Evolutionary conservation across 2,329 filamentous ascomycete species (phyloP), one percentile per base, ranked within the genome.

Genomic region (Epichloe coenophiala): DNA sequence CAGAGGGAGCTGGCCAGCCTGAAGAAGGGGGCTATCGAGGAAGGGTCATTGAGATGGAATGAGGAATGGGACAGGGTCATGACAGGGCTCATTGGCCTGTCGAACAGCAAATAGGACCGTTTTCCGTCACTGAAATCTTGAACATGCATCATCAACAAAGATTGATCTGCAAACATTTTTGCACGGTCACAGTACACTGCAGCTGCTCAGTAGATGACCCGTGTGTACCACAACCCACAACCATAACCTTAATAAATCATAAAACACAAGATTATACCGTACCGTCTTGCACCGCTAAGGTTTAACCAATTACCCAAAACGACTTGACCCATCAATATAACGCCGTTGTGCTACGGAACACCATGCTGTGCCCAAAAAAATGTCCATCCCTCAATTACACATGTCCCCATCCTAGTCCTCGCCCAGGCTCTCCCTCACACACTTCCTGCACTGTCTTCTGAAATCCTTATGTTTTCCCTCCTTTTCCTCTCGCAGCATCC

Each of bases 31-130:
- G 90, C 90, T 1, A 65, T 81, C 33, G 71, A 76, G 55, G 90
- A 97, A 65, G 88, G 88, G 37, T 73, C 73, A 42, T 73, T 83
- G 51, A 76, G 91, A 44, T 98, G 93, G 93, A 84, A 94, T 59
- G 85, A 89, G 57, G 89, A 96, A 63, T 98, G 93, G 93, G 81
- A 94, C 71, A 75, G 78, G 9, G 82, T 95, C 43, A 85, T 90
- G 7, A 88, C 84, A 11, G 77, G 75, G 45, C 67, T 95, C 4
- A 75, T 96, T 49, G 81, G 75, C 1, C 60, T 78, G 17, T 57
- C 57, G 21, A 56, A 56, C 17, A 17, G 52, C 8, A 48, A 47
- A 33, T 53, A 53, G 23, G 27, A 9, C 5, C 6, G 5, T 33
- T 38, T 15, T 12, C 12, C 7, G 39, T 9, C 21, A 44, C 13